Conservation (phyloP, 805 yeast species). For the Kockiozyma suomiensis region DNA sequence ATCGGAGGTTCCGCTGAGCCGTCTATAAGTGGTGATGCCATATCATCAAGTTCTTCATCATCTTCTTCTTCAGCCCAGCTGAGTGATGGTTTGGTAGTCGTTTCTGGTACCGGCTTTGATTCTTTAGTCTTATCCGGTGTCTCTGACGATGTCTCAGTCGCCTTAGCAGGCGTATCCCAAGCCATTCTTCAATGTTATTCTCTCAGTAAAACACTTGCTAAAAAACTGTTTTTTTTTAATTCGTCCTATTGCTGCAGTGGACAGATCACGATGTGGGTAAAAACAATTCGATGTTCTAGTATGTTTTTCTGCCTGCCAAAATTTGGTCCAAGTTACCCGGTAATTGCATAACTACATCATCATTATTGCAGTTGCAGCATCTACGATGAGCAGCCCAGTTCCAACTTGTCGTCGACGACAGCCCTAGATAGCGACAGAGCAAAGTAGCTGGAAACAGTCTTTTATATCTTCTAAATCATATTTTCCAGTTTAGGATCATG, state of each 20-base stretch:
- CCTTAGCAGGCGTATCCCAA: constrained; percentile 8
- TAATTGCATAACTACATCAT: neutral
- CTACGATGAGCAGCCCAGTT: neutral
- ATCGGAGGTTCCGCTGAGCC: neutral
- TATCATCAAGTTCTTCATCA: neutral
- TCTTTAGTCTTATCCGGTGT: neutral
- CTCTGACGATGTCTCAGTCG: neutral
- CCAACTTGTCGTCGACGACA: neutral
- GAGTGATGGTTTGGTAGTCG: neutral
- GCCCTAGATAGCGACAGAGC: neutral
- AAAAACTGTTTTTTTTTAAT: neutral
- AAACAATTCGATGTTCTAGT: neutral
- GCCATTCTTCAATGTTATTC: neutral
- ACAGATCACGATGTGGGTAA: neutral
- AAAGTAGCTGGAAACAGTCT: too few species aligned
- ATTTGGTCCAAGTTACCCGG: neutral
- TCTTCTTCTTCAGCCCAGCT: constrained; percentile 10
- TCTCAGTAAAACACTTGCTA: neutral
- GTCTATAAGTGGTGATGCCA: constrained; percentile 1
- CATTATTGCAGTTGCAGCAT: neutral
- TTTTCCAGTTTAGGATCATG: constrained; percentile 2
- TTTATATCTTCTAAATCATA: neutral
- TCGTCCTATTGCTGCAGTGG: neutral
- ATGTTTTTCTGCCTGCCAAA: neutral
- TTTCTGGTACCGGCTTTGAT: neutral